Base-by-base conservation (phyloP, 768 basidiomycete genomes). In the Nidularia pulvinata region DNA sequence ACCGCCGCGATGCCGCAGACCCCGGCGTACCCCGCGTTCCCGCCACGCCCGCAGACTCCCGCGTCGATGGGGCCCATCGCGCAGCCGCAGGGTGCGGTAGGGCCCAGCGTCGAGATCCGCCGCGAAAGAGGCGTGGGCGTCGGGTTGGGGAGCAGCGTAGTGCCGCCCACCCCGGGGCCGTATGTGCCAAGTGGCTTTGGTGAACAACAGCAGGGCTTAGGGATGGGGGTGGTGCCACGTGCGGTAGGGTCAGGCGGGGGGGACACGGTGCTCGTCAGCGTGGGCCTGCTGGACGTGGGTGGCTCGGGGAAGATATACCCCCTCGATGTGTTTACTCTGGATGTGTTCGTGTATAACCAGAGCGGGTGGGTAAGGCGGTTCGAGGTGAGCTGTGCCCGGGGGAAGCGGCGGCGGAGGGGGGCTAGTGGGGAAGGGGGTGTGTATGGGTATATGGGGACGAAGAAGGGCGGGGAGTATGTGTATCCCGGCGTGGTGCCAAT, bases 331-430 rank as follows among this genome's bases (percentile, higher is more conserved):
- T 95, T 95, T 65, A 86, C 85, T 49, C 68, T 95, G 60, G 92
- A 95, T 56, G 86, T 94, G 2, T 94, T 95, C 60, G 90, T 94
- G 51, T 93, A 88, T 61, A 95, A 94, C 61, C 87, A 86, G 69
- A 86, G 83, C 45, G 73, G 81, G 44, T 85, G 88, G 84, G 85
- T 84, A 49, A 78, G 91, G 54, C 67, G 89, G 58, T 90, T 93
- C 58, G 91, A 92, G 68, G 77, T 93, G 36, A 85, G 80, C 33
- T 87, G 81, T 66, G 86, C 87, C 1, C 79, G 85, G 59, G 71
- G 74, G 33, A 66, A 80, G 53, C 72, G 77, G 60, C 69, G 81
- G 51, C 65, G 78, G 57, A 74, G 71, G 54, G 73, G 71, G 64
- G 59, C 69, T 54, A 61, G 61, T 51, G 54, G 71, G 54, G 73